phyloP scores from a whole-genome alignment of 306 rosid species.

The Echinosophora koreensis region DNA sequence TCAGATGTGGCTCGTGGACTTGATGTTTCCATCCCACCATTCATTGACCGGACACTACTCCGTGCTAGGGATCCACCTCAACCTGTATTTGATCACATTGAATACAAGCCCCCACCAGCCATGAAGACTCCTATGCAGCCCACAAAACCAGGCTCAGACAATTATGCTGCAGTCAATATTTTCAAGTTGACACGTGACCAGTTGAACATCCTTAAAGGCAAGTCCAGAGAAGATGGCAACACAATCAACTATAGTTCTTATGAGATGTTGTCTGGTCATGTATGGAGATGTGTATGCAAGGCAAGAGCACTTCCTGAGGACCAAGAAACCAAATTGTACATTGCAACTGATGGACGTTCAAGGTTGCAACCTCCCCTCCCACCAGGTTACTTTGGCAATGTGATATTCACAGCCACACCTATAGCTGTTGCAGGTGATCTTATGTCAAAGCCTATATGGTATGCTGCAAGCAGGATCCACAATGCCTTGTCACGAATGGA shows the following conservation, averaged over 20 bases:
- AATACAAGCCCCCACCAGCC: slow-evolving; percentile 82
- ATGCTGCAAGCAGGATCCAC: slow-evolving; percentile 79
- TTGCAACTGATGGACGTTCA: slow-evolving; percentile 89
- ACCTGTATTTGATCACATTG: slow-evolving; percentile 77
- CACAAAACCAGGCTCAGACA: slow-evolving; percentile 53
- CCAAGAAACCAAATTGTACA: slow-evolving; percentile 80
- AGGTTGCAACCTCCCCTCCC: slow-evolving; percentile 87
- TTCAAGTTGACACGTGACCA: slow-evolving; percentile 74
- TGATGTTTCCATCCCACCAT: slow-evolving; percentile 76
- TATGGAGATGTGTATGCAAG: slow-evolving; percentile 74
- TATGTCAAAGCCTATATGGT: slow-evolving; percentile 80
- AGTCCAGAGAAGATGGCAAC: slow-evolving; percentile 76
- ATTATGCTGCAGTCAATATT: slow-evolving; percentile 55
- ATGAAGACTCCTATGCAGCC: slow-evolving; percentile 58
- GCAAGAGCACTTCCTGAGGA: slow-evolving; percentile 76
- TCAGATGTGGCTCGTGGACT: slow-evolving; percentile 90
- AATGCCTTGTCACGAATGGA: slow-evolving; percentile 72
- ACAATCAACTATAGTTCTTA: slow-evolving; percentile 74
- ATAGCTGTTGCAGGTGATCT: slow-evolving; percentile 73
- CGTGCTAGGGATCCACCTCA: slow-evolving; percentile 79
- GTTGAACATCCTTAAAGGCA: slow-evolving; percentile 66
- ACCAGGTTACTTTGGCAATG: slow-evolving; percentile 88
- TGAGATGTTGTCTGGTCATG: slow-evolving; percentile 86
- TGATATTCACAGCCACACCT: slow-evolving; percentile 87
- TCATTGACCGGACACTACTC: slow-evolving; percentile 79